phyloP scores from a whole-genome alignment of 768 basidiomycete genomes.

The Gelatoporia subvermispora region DNA sequence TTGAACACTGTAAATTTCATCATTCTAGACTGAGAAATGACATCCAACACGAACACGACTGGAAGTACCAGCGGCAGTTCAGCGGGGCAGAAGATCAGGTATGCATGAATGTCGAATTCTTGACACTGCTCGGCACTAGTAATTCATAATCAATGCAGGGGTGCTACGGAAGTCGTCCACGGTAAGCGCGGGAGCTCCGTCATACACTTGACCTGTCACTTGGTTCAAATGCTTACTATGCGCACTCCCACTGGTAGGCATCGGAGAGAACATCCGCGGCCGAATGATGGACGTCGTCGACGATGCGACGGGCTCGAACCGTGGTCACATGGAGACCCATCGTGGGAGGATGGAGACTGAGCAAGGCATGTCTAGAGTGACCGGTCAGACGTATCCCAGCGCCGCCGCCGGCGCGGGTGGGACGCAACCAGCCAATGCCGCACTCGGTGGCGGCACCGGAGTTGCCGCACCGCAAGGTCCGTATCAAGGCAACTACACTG shows the following conservation, averaged over 20 bases:
- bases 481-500: neutral
- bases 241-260: conserved; percentile 3
- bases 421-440: neutral
- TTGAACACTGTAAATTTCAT: neutral
- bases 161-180: conserved; percentile 8
- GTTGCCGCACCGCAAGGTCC: neutral
- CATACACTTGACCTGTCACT: neutral
- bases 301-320: neutral
- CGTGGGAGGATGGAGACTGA: conserved; percentile 9
- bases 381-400: neutral
- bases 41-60: conserved; percentile 1
- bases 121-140: neutral
- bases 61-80: neutral
- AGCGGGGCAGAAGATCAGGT: conserved; percentile 7
- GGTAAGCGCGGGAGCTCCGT: conserved; percentile 3
- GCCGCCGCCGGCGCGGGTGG: neutral
- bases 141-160: neutral
- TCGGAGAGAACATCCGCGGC: conserved; percentile 13
- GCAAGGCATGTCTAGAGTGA: conserved; percentile 9
- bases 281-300: conserved; percentile 8
- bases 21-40: neutral
- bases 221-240: no score
- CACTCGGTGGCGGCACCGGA: neutral
- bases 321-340: conserved; percentile 3
- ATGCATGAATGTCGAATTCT: neutral